phyloP scores from a whole-genome alignment of 345 rosid species.

The Cardamine occulta region DNA sequence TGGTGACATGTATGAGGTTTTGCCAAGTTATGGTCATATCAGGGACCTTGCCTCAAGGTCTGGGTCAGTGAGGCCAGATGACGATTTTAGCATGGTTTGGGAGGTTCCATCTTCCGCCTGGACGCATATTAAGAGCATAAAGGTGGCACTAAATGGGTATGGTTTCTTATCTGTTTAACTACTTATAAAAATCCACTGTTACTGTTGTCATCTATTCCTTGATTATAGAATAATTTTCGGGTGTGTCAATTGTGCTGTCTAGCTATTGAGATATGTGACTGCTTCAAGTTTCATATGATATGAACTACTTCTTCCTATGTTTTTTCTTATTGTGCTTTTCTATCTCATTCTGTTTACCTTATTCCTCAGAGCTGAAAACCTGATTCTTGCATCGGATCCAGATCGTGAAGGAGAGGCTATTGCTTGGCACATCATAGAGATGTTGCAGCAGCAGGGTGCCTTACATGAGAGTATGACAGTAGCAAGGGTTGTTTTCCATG shows the following conservation, averaged over 20 bases:
- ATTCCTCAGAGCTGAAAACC: conserved; percentile 86
- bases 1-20: conserved; percentile 86
- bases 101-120: conserved; percentile 97
- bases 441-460: conserved; percentile 95
- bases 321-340: conserved; percentile 40
- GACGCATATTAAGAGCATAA: conserved; percentile 97
- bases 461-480: conserved; percentile 67
- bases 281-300: conserved; percentile 31
- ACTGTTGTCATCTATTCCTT: conserved; percentile 1
- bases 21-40: conserved; percentile 96
- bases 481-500: conserved; percentile 93
- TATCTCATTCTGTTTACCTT: conserved; percentile 48
- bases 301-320: conserved; percentile 22
- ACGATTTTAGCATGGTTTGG: conserved; percentile 99
- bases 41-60: conserved; percentile 97
- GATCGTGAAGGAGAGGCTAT: conserved; percentile 99
- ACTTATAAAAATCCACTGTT: conserved; percentile 10
- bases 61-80: conserved; percentile 97
- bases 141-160: conserved; percentile 85
- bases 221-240: conserved; percentile 5
- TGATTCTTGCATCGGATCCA: conserved; percentile 98
- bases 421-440: conserved; percentile 99
- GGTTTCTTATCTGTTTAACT: conserved; percentile 28
- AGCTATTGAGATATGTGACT: conserved; percentile 31
- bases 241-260: conserved; percentile 25